Evolutionary conservation across 148 eudicot genomes (phyloP).

Genomic region (Polygonum maritimum): DNA sequence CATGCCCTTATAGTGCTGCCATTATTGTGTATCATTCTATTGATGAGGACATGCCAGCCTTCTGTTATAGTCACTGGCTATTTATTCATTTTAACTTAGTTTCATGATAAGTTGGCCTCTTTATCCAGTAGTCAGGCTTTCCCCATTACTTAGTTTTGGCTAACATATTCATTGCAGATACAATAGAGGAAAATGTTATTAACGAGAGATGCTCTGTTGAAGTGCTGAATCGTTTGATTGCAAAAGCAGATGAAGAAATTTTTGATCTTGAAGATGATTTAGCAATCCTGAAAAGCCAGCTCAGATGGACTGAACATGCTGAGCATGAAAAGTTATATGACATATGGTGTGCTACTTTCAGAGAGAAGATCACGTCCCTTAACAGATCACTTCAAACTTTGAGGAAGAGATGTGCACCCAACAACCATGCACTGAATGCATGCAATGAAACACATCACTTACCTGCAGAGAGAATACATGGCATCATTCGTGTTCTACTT

Average conservation of each 20-base stretch:
- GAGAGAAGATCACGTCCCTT: conserved; percentile 32
- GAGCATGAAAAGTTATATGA: conserved; percentile 34
- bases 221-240: conserved; percentile 35
- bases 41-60: background rate
- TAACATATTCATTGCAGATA: conserved; percentile 26
- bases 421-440: conserved; percentile 13
- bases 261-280: conserved; percentile 58
- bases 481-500: conserved; percentile 32
- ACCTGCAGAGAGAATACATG: conserved; percentile 39
- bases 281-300: conserved; percentile 43
- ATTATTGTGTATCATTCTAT: background rate
- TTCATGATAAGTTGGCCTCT: background rate
- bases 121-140: background rate
- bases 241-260: conserved; percentile 57
- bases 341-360: conserved; percentile 29
- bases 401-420: conserved; percentile 20
- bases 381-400: conserved; percentile 22
- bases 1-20: background rate
- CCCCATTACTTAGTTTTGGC: background rate
- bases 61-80: background rate
- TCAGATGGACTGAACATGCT: conserved; percentile 34
- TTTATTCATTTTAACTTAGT: background rate
- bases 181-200: conserved; percentile 40
- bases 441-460: conserved; percentile 13
- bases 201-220: conserved; percentile 44